Base-by-base conservation (phyloP, 2,329 filamentous ascomycete species). In the Daldinia sp. region DNA sequence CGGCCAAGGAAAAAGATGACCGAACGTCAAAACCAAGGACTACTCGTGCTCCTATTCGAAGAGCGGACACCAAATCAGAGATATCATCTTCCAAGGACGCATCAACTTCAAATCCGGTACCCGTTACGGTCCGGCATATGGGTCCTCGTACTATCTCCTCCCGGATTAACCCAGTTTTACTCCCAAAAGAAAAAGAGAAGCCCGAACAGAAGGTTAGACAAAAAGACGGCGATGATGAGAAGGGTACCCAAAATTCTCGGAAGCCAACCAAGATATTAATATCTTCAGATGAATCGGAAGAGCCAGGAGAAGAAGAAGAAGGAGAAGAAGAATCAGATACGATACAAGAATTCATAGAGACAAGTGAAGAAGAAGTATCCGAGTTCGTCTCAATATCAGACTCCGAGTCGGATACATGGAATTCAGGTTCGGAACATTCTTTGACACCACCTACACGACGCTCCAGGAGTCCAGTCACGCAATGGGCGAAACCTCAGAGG, bases 311-410 rank as follows among this genome's bases (percentile, higher is more conserved):
- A n/a, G n/a, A n/a, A n/a, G n/a, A n/a, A n/a, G n/a, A n/a, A n/a
- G n/a, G n/a, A n/a, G n/a, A n/a, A 23, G 59, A 58, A n/a, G 67
- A 66, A 27, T 32, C 15, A 10, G 57, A 64, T 9, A 23, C 15
- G 15, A 32, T 64, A 7, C 30, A 64, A 8, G 53, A 68, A 6
- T 60, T 25, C 7, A 13, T 32, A 11, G 39, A 45, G 7, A 56
- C 34, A n/a, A 68, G 64, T 34, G 56, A 68, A 9, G 68, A 71
- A 10, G 68, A 70, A 4, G 61, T 57, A n/a, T 73, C 71, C 2
- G 72, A 73, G 21, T 70, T 70, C 11, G 30, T 71, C 6, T 67
- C 68, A 30, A 51, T 61, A 45, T 63, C 60, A 4, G 64, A 61
- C 17, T 66, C 68, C 7, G 67, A 65, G 34, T 41, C 61, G 15